These are phyloP conservation scores for Penicillium mononematosum DNA, from an alignment of 495 filamentous ascomycete genomes.

Conservation along the genomic window DNA sequence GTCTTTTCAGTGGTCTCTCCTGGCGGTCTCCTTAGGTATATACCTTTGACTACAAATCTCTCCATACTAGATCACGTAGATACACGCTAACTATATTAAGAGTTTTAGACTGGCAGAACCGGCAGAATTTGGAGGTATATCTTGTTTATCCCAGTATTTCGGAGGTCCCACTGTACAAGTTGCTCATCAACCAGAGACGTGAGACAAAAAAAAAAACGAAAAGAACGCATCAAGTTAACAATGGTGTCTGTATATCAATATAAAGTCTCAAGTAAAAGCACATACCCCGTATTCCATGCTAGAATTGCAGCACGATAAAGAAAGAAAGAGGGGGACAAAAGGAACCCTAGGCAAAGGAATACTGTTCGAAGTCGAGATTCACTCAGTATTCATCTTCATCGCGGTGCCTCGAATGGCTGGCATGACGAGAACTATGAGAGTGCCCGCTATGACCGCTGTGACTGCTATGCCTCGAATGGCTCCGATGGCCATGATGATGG, in stretches of 20 bases:
- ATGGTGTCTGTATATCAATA: neutral
- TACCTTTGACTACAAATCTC: too few species aligned
- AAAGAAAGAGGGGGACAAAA: neutral
- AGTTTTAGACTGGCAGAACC: too few species aligned
- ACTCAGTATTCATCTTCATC: slow-evolving; percentile 4
- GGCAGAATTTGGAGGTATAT: too few species aligned
- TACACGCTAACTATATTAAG: too few species aligned
- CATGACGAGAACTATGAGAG: neutral
- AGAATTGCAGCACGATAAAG: neutral
- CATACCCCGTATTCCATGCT: neutral
- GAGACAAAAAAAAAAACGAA: neutral
- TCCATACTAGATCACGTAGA: too few species aligned
- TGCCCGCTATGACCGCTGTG: slow-evolving; percentile 13
- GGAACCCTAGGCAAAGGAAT: neutral
- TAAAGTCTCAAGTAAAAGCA: neutral
- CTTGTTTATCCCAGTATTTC: too few species aligned
- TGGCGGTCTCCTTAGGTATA: too few species aligned
- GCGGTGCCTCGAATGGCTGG: slow-evolving; percentile 7
- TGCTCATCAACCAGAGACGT: neutral
- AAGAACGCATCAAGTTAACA: neutral
- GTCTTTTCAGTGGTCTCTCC: too few species aligned
- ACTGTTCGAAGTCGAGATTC: neutral
- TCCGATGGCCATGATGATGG: slow-evolving; percentile 27
- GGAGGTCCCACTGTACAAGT: neutral
- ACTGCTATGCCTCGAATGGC: slow-evolving; percentile 28